A percentile compares a stretch with the other conserved stretches of the same genome.
phyloP scores from a whole-genome alignment of 2,329 filamentous ascomycete species.

The Nigrospora sphaerica region DNA sequence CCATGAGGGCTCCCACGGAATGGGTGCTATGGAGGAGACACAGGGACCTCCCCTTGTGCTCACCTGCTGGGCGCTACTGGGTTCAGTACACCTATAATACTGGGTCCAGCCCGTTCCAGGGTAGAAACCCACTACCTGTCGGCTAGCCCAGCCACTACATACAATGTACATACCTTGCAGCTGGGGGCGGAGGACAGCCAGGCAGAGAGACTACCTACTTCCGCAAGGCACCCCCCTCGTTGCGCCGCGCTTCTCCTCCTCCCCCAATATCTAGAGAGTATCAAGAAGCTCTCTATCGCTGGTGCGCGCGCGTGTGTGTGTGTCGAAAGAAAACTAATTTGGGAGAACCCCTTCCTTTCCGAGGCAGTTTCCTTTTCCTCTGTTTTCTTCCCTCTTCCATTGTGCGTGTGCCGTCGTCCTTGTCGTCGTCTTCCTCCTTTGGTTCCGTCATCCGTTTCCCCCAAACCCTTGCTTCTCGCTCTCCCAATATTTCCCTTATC shows the following conservation, averaged over 20 bases:
- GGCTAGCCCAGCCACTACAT: no score
- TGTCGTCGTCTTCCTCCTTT: slow-evolving; percentile 14
- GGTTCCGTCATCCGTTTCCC: slow-evolving; percentile 10
- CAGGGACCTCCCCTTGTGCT: no score
- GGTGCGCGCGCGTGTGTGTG: slow-evolving; percentile 29
- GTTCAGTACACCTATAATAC: no score
- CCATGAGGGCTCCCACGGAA: no score
- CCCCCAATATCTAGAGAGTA: slow-evolving; percentile 24
- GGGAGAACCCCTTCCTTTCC: slow-evolving; percentile 28
- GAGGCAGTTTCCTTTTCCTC: slow-evolving; percentile 32
- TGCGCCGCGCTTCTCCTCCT: slow-evolving; percentile 8
- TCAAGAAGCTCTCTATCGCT: slow-evolving; percentile 23
- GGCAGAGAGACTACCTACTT: background rate
- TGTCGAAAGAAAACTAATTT: slow-evolving; percentile 22
- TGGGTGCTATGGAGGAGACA: no score
- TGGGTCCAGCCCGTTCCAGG: no score
- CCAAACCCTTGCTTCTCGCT: slow-evolving; percentile 6
- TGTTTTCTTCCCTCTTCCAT: slow-evolving; percentile 19
- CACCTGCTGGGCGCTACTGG: no score
- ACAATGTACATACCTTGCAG: no score
- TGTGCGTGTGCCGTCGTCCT: slow-evolving; percentile 18
- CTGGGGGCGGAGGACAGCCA: no score
- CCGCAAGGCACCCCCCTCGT: slow-evolving; percentile 7
- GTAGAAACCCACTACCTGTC: no score
- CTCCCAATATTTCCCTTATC: slow-evolving; percentile 10